Evolutionary conservation across 805 yeast species (phyloP), one percentile per base, ranked within the genome.

Genomic region (Yarrowia sp.): DNA sequence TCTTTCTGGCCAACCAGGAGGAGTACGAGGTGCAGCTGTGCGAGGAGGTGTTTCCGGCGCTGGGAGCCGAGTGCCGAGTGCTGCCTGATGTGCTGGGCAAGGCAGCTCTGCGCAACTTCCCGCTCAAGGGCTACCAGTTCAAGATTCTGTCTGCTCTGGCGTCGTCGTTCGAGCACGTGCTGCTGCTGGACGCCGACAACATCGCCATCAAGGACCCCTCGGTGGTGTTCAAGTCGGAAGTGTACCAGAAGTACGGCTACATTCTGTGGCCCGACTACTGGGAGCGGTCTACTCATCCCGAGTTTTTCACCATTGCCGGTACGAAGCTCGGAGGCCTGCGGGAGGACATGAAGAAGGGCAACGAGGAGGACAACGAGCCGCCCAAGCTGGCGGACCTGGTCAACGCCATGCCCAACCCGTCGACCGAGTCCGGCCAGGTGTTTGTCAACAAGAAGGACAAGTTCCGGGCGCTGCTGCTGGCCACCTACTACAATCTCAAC

Each of bases 211-310:
- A 81, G 72, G 82, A 87, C 13, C 88, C 94, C 2, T 90, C 87
- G 71, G 75, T 76, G 19, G 74, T 90, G 24, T 89, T 91, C 74
- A 79, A 78, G 4, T 76, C 83, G 13, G 85, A 86, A 53, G 87
- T 91, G 0, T 91, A 84, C 77, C 70, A 73, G 17, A 75, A 81
- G 13, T 78, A 80, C 69, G 85, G 87, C 68, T 77, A 85, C 75
- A 77, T 87, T 33, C 76, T 86, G 33, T 91, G 96, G 94, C 96
- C 96, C 1, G 97, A 91, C 77, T 91, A 87, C 76, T 91, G 97
- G 97, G 85, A 88, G 76, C 83, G 97, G 71, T 86, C 93, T 8
- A 90, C 93, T 1, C 85, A 90, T 0, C 96, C 97, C 7, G 78
- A 79, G 44, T 88, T 84, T 73, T 91, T 89, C 76, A 84, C 85